Evolutionary conservation across 2,329 filamentous ascomycete genomes (phyloP), one percentile per base, ranked within the genome.

Genomic region (Zymoseptoria passerinii): DNA sequence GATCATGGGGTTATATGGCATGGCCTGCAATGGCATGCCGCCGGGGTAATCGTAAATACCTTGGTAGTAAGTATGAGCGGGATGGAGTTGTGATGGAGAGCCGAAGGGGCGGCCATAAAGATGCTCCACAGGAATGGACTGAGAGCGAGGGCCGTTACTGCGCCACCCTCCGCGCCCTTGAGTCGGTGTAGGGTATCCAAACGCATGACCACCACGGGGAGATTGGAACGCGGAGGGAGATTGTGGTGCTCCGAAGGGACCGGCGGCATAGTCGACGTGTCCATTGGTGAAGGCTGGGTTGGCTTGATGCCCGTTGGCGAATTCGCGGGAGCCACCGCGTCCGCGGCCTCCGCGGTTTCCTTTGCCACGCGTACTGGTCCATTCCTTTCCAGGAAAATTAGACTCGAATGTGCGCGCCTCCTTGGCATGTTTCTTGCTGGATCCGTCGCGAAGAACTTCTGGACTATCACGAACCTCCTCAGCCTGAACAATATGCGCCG

Each of bases 71-170:
- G 78, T 75, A 60, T 80, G 76, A 49, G 82, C 62, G 19, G 76
- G 61, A 48, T 61, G 61, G 13, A 61, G 74, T 60, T 61, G 79
- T 68, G 53, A 70, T 67, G 49, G 19, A 57, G 73, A 50, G 73
- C 49, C 58, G 29, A 59, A 63, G 4, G 52, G 20, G 19, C 44
- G 54, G 28, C 50, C 73, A 68, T 82, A 86, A 62, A 78, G 74
- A 28, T 73, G 72, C 40, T 80, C 79, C 48, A 79, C 78, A 2
- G 83, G 81, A 65, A 86, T 80, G 1, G 84, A 86, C 62, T 86
- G 66, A 56, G 68, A 71, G 59, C 73, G 76, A 28, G 53, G 28
- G 7, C 48, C 40, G 16, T 73, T 73, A 64, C 78, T 77, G 54
- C 83, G 77, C 63, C 78, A 80, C 59, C 76, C 76, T 57, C 78